Percentiles rank a stretch among this genome's conserved stretches.
These are phyloP conservation scores for Tremella mesenterica DNA, from an alignment of 768 basidiomycete species.

Conservation along the genomic window DNA sequence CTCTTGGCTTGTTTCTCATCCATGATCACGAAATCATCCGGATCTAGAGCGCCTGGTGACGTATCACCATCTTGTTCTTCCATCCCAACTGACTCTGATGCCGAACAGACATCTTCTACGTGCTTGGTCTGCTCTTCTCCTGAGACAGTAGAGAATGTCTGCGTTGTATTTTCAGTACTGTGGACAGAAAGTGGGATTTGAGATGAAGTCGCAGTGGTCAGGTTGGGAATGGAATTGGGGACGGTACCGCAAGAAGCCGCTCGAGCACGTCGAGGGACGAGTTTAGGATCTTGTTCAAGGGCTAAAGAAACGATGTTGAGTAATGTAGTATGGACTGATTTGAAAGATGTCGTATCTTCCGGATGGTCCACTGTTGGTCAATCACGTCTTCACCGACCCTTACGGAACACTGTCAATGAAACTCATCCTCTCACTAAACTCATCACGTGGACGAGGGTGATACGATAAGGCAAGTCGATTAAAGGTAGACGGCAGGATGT, in stretches of 20 bases:
- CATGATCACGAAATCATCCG: conserved; percentile 94
- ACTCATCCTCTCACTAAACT: no score
- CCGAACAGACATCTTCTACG: not conserved
- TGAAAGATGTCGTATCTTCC: conserved; percentile 53
- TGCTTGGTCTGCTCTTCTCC: not conserved
- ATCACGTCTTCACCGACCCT: conserved; percentile 2
- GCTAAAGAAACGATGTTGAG: conserved; percentile 73
- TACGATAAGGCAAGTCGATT: no score
- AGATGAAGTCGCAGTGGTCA: not conserved
- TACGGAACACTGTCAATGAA: no score
- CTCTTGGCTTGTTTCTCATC: conserved; percentile 79
- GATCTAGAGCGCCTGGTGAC: conserved; percentile 54
- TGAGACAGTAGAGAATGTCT: not conserved
- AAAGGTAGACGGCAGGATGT: no score
- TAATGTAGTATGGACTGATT: conserved; percentile 58
- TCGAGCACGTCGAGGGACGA: conserved; percentile 53
- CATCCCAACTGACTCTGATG: not conserved
- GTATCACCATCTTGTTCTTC: conserved; percentile 10
- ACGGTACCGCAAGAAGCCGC: not conserved
- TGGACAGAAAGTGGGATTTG: not conserved
- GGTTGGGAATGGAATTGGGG: no score
- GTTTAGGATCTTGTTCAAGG: conserved; percentile 72
- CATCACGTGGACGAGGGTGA: no score
- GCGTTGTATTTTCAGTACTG: not conserved
- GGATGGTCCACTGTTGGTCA: conserved; percentile 61